These are phyloP conservation scores for Ascoidea asiatica DNA, from an alignment of 805 yeast species.

Conservation along the genomic window DNA sequence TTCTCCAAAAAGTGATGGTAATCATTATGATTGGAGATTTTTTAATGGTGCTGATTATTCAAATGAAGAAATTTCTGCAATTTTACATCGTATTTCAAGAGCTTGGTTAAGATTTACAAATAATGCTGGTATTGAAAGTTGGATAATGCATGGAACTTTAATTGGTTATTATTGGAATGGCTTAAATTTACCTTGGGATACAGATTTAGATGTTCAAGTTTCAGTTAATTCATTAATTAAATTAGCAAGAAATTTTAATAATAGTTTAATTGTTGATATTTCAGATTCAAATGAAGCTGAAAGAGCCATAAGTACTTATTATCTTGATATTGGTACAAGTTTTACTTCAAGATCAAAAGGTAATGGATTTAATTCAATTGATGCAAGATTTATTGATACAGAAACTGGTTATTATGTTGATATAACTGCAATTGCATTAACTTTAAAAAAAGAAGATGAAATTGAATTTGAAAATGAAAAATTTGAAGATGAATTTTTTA, in stretches of 20 bases:
- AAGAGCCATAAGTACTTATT: conserved; percentile 44
- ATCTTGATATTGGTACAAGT: conserved; percentile 34
- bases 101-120: conserved; percentile 40
- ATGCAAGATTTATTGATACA: conserved; percentile 60
- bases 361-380: conserved; percentile 50
- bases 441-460: conserved; percentile 11
- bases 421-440: conserved; percentile 49
- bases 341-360: conserved; percentile 43
- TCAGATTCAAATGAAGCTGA: conserved; percentile 29
- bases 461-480: conserved; percentile 2
- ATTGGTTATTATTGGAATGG: conserved; percentile 55
- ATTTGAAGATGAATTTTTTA: no score
- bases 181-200: conserved; percentile 48
- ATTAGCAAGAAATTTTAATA: conserved; percentile 34
- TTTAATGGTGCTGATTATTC: conserved; percentile 36
- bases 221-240: conserved; percentile 32
- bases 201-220: conserved; percentile 53
- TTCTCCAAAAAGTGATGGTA: conserved; percentile 7
- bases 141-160: conserved; percentile 55
- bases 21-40: conserved; percentile 47
- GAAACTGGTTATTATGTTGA: conserved; percentile 63
- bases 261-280: conserved; percentile 33
- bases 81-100: conserved; percentile 33
- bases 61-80: conserved; percentile 18
- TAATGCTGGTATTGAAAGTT: conserved; percentile 32